These are phyloP conservation scores for Isatis tinctoria DNA, from an alignment of 345 rosid genomes.

Conservation along the genomic window DNA sequence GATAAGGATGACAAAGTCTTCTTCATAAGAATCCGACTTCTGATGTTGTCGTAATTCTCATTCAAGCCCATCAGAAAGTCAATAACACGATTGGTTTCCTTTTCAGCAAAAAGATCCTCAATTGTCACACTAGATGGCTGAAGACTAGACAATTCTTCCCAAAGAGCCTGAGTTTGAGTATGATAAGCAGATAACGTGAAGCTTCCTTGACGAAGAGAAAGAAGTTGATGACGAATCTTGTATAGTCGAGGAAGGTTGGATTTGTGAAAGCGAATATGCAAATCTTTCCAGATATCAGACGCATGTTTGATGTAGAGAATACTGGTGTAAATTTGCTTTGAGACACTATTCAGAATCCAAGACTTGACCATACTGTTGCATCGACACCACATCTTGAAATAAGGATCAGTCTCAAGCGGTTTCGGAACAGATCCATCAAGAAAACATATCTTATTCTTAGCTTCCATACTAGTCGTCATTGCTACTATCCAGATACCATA, in stretches of 20 bases:
- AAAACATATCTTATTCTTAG: not conserved
- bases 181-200: too few relatives aligned
- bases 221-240: too few relatives aligned
- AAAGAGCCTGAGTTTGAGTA: too few relatives aligned
- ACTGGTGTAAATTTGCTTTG: not conserved
- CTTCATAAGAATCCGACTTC: not conserved
- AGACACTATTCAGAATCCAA: not conserved
- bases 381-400: not conserved
- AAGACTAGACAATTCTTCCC: not conserved
- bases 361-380: not conserved
- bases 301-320: not conserved
- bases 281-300: not conserved
- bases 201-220: too few relatives aligned
- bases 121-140: not conserved
- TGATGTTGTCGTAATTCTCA: not conserved
- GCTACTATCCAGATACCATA: not conserved
- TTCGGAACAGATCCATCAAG: not conserved
- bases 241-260: not conserved
- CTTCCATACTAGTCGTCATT: not conserved
- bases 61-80: not conserved
- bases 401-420: not conserved
- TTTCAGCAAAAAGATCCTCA: not conserved
- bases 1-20: not conserved
- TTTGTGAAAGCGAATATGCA: not conserved
- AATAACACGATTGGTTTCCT: not conserved